phyloP scores from a whole-genome alignment of 2,329 filamentous ascomycete genomes.

The Aureobasidium namibiae region DNA sequence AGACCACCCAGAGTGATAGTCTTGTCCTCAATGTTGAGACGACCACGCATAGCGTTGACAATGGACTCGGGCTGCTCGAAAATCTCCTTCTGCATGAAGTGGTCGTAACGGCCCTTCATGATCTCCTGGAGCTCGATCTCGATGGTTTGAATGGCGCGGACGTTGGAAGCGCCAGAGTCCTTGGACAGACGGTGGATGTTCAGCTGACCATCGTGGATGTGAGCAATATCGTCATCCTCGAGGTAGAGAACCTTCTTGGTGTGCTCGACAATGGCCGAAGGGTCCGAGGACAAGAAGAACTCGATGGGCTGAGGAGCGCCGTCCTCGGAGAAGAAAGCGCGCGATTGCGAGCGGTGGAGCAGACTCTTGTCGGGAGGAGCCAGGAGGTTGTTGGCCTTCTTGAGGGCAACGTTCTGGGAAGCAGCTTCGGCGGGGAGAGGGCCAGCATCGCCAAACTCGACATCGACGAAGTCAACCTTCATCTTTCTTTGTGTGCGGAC shows the following conservation, averaged over 20 bases:
- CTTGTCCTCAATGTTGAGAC: constrained; percentile 88
- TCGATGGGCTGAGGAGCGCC: constrained; percentile 96
- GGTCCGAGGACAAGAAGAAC: constrained; percentile 98
- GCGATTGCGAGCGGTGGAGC: constrained; percentile 94
- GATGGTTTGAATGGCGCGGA: constrained; percentile 95
- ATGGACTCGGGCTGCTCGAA: constrained; percentile 99
- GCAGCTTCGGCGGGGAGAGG: constrained; percentile 86
- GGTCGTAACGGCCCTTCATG: constrained; percentile 99
- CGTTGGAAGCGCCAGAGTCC: constrained; percentile 91
- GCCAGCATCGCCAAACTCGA: constrained; percentile 88
- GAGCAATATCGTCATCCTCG: constrained; percentile 98
- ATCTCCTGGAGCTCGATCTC: constrained; percentile 99
- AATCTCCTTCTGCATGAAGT: constrained; percentile 99
- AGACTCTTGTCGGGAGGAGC: constrained; percentile 95
- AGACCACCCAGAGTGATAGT: constrained; percentile 91
- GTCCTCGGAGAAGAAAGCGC: constrained; percentile 97
- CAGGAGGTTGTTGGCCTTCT: constrained; percentile 65
- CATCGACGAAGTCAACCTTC: constrained; percentile 99
- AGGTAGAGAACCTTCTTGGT: constrained; percentile 99
- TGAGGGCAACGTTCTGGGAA: constrained; percentile 91
- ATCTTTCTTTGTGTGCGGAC: constrained; percentile 97
- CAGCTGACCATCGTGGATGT: constrained; percentile 97
- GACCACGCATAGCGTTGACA: constrained; percentile 99
- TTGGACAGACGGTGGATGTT: constrained; percentile 99
- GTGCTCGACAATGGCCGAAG: constrained; percentile 97